These are phyloP conservation scores for Ustilago cynodontis DNA, from an alignment of 1,284 basidiomycete species.

Conservation along the genomic window DNA sequence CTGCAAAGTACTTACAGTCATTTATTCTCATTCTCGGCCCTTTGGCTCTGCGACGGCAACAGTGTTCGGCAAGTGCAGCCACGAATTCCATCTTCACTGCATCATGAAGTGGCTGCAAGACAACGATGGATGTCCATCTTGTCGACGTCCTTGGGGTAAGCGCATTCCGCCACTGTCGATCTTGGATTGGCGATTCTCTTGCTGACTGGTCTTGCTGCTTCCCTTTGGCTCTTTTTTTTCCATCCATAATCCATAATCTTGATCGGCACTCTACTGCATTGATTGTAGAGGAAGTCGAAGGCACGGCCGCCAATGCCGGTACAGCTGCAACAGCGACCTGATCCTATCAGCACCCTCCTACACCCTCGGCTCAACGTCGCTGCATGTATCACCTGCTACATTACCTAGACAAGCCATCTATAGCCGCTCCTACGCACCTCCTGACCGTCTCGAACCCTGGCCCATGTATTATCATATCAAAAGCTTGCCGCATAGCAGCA, in stretches of 20 bases:
- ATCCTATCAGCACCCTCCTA: neutral
- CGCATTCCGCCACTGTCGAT: neutral
- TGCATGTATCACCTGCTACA: no score
- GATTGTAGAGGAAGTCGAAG: slow-evolving; percentile 46
- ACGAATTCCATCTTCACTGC: slow-evolving; percentile 69
- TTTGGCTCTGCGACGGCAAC: no score
- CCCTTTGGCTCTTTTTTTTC: no score
- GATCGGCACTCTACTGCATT: neutral
- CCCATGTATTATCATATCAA: neutral
- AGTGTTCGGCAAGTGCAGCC: slow-evolving; percentile 68
- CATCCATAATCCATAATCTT: neutral
- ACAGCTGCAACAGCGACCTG: slow-evolving; percentile 11
- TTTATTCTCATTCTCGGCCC: no score
- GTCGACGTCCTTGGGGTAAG: slow-evolving; percentile 58
- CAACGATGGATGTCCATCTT: slow-evolving; percentile 56
- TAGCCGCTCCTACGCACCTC: neutral
- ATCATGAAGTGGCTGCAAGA: slow-evolving; percentile 68
- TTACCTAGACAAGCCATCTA: no score
- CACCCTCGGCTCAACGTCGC: no score
- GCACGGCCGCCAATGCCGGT: slow-evolving; percentile 6
- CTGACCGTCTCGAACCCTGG: neutral
- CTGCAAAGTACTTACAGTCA: neutral
- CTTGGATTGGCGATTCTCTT: neutral
- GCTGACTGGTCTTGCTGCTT: neutral
- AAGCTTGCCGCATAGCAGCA: neutral